Evolutionary conservation across 768 basidiomycete genomes (phyloP), one percentile per base, ranked within the genome.

Genomic region (Rhodotorula graminis): DNA sequence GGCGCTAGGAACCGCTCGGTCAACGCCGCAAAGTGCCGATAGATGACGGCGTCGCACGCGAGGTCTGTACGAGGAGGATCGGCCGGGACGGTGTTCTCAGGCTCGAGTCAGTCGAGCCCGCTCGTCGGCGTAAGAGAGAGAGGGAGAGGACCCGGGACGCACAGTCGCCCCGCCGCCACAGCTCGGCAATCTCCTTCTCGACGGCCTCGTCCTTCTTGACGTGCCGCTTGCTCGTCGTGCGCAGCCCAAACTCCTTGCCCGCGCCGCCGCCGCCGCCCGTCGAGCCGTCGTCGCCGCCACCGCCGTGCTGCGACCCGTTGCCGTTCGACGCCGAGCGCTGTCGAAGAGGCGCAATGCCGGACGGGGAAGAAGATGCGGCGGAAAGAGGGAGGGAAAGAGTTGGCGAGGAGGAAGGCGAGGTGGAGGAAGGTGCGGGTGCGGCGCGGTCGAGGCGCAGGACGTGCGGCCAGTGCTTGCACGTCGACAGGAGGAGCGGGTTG

Each of bases 1-100:
- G 95, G 95, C 5, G 91, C 88, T 31, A 97, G 86, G 72, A 98
- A 84, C 65, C 89, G 89, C 29, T 89, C 90, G 2, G 95, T 92
- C 58, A 94, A 85, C 53, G 89, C 86, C 65, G 87, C 87, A 80
- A 98, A 92, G 79, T 97, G 92, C 82, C 85, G 64, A 87, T 85
- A 65, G 85, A 92, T 29, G 31, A 61, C 50, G 44, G 49, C 29
- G 42, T 44, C 60, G 55, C 31, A 59, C 27, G 50, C 29, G 50
- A 29, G 27, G 55, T 50, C 55, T 66, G 47, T 44, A 55, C 2
- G 29, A 8, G 3, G 7, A 10, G n/a, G 29, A 29, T 16, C 53
- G 9, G 9, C 5, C 37, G 9, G 37, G 37, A 37, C 8, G 44
- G 42, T 15, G 42, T 44, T 44, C 42, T 18, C 44, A 46, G 55